Base-by-base conservation (phyloP, 305 asterid genomes). In the Fraxinus xanthoxyloides region DNA sequence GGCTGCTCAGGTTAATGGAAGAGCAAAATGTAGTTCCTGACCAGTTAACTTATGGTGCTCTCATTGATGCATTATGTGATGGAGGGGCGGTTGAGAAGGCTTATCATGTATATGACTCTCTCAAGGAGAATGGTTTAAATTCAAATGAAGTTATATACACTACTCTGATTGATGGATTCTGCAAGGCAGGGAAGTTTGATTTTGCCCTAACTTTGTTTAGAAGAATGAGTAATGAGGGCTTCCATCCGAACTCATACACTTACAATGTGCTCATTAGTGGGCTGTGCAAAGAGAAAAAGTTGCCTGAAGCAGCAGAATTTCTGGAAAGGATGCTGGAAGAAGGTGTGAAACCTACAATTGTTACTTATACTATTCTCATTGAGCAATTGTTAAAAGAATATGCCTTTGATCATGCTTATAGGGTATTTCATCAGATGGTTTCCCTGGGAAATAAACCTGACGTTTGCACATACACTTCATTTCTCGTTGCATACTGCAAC, bases 401-500 rank as follows among this genome's bases (percentile, higher is more conserved):
- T 82, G 94, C 90, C 75, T 92, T 91, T 88, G 90, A 87, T 79
- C 76, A 82, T 78, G 98, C 95, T 24, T 82, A 90, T 80, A 82
- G 80, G 72, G 72, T 93, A 79, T 79, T 93, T 79, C 61, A 85
- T 83, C 77, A 82, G 82, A 90, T 93, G 94, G 80, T 82, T 54
- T 82, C 90, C 78, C 80, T 48, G 81, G 97, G 97, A 76, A 75
- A 75, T 83, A 90, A 88, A 80, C 97, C 97, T 77, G 97, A 94
- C 79, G 90, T 94, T 59, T 92, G 95, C 85, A 90, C 89, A 35
- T 94, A 93, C 86, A 93, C 97, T 81, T 89, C 94, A 19, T 90
- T 91, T 85, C 90, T 94, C 75, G 85, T 92, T 78, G 97, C 97
- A 77, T 92, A 93, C 84, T 91, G 92, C 93, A 94, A 93, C 82